phyloP scores from a whole-genome alignment of 129 eudicot genomes.

The Artemisia tridentata region DNA sequence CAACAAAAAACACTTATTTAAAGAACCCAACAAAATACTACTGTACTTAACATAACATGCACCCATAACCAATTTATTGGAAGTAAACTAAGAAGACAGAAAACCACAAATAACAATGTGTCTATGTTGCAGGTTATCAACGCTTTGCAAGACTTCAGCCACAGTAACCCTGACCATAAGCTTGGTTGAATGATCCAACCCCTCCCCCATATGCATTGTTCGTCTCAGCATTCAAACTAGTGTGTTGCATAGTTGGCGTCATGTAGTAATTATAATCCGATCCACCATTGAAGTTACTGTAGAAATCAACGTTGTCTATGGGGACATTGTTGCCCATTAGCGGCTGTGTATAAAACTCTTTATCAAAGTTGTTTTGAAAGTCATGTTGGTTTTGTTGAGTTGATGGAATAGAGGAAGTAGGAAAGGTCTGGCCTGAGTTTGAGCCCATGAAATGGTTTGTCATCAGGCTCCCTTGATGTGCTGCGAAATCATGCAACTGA shows the following conservation, averaged over 20 bases:
- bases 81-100: background rate
- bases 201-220: background rate
- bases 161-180: slow-evolving; percentile 1
- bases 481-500: background rate
- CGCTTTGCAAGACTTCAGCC: background rate
- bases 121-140: too few species aligned
- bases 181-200: slow-evolving; percentile 4
- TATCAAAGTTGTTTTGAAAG: background rate
- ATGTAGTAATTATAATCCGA: background rate
- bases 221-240: background rate
- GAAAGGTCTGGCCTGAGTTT: background rate
- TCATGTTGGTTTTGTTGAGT: slow-evolving; percentile 18
- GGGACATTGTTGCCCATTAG: slow-evolving; percentile 14
- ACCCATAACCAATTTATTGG: background rate
- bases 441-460: slow-evolving; percentile 3
- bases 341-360: slow-evolving; percentile 13
- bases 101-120: background rate
- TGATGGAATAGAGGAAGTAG: background rate
- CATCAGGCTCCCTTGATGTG: background rate
- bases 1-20: background rate
- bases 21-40: background rate
- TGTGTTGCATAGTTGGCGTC: background rate
- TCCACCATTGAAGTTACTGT: background rate
- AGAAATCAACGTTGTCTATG: background rate
- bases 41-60: background rate